These are phyloP conservation scores for Elsinoe australis DNA, from an alignment of 2,329 filamentous ascomycete genomes.

Conservation along the genomic window DNA sequence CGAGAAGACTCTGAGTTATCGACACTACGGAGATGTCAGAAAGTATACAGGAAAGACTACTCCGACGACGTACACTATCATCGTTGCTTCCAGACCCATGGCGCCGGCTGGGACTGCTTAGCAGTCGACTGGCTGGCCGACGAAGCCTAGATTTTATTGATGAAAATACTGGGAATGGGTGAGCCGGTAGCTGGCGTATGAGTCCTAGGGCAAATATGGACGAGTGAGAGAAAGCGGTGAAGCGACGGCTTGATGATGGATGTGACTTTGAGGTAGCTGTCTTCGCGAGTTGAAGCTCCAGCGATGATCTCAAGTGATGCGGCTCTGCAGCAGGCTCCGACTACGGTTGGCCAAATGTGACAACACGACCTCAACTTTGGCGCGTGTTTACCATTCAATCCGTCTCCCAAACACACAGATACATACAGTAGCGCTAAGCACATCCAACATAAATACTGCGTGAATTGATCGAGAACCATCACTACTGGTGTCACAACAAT, in stretches of 20 bases:
- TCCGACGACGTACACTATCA: slow-evolving; percentile 62
- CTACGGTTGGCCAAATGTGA: neutral
- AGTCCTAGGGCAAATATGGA: no score
- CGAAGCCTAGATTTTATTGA: no score
- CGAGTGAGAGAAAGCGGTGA: neutral
- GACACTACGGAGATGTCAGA: slow-evolving; percentile 49
- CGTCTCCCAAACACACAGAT: slow-evolving; percentile 1
- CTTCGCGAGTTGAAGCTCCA: neutral
- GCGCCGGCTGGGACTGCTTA: slow-evolving; percentile 42
- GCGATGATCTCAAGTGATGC: slow-evolving; percentile 11
- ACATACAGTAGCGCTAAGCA: neutral
- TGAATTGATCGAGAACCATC: no score
- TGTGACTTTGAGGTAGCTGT: neutral
- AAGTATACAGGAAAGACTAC: slow-evolving; percentile 12
- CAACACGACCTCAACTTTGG: neutral
- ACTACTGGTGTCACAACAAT: no score
- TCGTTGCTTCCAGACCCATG: slow-evolving; percentile 98
- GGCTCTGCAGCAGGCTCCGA: slow-evolving; percentile 1
- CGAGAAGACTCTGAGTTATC: slow-evolving; percentile 99
- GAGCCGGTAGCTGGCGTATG: neutral
- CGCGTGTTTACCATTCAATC: slow-evolving; percentile 7
- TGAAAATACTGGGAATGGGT: neutral
- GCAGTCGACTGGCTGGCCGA: slow-evolving; percentile 10
- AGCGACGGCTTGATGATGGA: neutral
- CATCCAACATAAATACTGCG: no score